Percentiles rank a stretch among this genome's conserved stretches.
phyloP scores from a whole-genome alignment of 2,329 filamentous ascomycete species.

The Penicillium hesseltinei region DNA sequence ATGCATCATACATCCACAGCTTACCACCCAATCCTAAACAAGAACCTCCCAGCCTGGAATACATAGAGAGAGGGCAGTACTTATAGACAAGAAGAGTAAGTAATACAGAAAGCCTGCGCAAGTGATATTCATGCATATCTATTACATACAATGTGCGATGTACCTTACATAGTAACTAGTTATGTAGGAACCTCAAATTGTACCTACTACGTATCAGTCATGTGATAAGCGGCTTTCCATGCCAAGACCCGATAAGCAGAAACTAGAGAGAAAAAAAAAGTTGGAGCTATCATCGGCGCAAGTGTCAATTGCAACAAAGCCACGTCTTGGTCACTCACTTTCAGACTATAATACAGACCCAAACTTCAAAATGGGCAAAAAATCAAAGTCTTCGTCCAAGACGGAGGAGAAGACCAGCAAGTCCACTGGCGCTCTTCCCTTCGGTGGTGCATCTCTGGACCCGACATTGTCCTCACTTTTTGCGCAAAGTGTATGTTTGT shows the following conservation, averaged over 20 bases:
- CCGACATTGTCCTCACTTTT: conserved; percentile 69
- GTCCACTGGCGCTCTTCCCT: conserved; percentile 26
- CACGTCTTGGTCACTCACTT: not conserved
- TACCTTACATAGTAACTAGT: not conserved
- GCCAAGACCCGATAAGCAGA: conserved; percentile 29
- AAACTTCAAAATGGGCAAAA: conserved; percentile 35
- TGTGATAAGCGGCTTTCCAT: conserved; percentile 19
- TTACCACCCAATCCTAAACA: not conserved
- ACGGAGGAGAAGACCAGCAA: conserved; percentile 17
- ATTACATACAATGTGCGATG: not conserved
- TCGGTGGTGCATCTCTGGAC: conserved; percentile 65
- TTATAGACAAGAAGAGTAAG: not conserved
- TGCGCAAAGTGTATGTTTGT: conserved; percentile 64
- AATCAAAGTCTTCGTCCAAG: conserved; percentile 30
- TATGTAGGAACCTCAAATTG: not conserved
- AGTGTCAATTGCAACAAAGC: conserved; percentile 6
- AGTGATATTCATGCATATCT: not conserved
- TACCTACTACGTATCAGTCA: conserved; percentile 6
- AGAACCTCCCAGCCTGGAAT: not conserved
- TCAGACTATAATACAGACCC: not conserved
- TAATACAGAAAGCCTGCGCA: not conserved
- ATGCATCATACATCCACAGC: not conserved
- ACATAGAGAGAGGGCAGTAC: not conserved
- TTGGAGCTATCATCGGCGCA: conserved; percentile 18
- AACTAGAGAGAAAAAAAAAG: conserved; percentile 26